Evolutionary conservation across 2,329 filamentous ascomycete species (phyloP).

Genomic region (Dryadomyces quercivorus): DNA sequence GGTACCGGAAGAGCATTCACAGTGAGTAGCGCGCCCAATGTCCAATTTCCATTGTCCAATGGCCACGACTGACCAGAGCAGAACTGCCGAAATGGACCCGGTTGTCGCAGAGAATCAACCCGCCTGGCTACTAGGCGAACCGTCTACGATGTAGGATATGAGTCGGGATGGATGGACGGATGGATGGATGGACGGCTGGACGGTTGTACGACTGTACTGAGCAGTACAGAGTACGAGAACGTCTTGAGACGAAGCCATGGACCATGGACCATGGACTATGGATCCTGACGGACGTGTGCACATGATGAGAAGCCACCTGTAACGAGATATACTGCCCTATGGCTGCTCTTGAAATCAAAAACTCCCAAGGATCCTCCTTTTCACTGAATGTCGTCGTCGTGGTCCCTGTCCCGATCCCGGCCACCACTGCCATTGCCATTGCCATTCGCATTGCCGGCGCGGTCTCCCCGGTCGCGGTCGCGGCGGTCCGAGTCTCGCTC

Average conservation of each 20-base stretch:
- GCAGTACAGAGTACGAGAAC: too few species aligned
- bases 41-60: not conserved
- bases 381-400: conserved; percentile 42
- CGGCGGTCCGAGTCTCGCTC: not conserved
- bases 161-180: too few species aligned
- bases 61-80: conserved; percentile 21
- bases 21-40: conserved; percentile 40
- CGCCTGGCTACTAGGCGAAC: conserved; percentile 63
- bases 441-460: not conserved
- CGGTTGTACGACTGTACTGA: too few species aligned
- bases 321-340: too few species aligned
- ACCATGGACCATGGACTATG: too few species aligned
- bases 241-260: too few species aligned
- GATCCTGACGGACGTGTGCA: not conserved
- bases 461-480: conserved; percentile 2
- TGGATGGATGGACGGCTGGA: too few species aligned
- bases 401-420: conserved; percentile 17
- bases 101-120: conserved; percentile 86
- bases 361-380: not conserved
- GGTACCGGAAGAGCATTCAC: conserved; percentile 93
- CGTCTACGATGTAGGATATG: not conserved
- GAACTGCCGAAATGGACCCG: conserved; percentile 89
- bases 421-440: too few species aligned
- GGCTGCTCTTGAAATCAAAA: not conserved
- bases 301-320: too few species aligned